These are phyloP conservation scores for Ligustrum vulgare DNA, from an alignment of 257 asterid species.

Conservation along the genomic window DNA sequence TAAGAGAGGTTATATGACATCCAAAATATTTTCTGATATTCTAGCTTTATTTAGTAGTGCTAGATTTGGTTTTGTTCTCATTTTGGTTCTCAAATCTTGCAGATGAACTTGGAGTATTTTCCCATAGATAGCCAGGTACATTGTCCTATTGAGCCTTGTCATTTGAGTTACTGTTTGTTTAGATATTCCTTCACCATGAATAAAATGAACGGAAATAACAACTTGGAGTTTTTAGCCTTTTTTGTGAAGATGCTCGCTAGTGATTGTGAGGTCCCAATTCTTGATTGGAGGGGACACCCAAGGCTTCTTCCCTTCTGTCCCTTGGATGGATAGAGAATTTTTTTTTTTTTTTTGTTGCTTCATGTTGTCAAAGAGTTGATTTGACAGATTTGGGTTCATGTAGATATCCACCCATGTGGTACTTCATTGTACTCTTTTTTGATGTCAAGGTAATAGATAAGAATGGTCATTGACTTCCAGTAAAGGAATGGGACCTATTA, in stretches of 20 bases:
- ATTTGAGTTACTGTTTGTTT: neutral
- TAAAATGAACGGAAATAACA: neutral
- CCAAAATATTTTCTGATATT: constrained; percentile 14
- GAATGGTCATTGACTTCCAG: no score
- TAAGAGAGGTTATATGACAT: constrained; percentile 70
- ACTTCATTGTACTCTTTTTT: no score
- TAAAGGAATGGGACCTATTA: no score
- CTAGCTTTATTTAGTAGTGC: constrained; percentile 26
- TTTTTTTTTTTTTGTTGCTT: no score
- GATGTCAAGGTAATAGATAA: no score
- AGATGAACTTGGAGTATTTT: constrained; percentile 99
- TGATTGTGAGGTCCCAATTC: no score
- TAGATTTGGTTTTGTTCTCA: constrained; percentile 37
- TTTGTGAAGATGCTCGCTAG: neutral
- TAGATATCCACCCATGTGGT: no score
- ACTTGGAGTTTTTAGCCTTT: constrained; percentile 11
- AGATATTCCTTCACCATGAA: neutral
- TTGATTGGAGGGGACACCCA: no score
- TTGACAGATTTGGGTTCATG: no score
- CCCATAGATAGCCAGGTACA: constrained; percentile 94
- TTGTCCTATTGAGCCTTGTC: constrained; percentile 19
- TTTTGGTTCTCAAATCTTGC: constrained; percentile 43
- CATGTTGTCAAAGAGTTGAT: no score
- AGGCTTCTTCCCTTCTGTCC: no score
- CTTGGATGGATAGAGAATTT: no score